Evolutionary conservation across 169 alveolate genomes (phyloP), one percentile per base, ranked within the genome.

Genomic region (Cryptosporidium canis): DNA sequence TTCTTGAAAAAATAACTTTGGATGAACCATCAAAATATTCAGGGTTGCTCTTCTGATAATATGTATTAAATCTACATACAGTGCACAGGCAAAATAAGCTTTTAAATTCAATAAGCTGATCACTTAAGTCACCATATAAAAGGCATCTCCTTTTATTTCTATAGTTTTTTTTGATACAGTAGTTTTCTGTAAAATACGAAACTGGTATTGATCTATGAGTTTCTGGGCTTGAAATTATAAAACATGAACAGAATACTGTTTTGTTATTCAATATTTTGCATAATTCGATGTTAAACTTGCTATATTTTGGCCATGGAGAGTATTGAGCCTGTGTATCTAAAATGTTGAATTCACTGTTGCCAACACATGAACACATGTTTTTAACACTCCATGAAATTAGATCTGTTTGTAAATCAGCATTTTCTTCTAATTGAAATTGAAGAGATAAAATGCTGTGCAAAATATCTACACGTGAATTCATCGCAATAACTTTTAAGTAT

Each of bases 51-150:
- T 55, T 43, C 2, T 27, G 63, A 58, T 31, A 43, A 35, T 37
- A 39, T 6, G 55, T 9, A 14, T 39, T 41, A 77, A 16, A 56
- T 56, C 37, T 55, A 31, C 87, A 77, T 24, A 77, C 16, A n/a
- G 24, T 58, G 27, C 87, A 77, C 16, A 35, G 56, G 24, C 87
- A 77, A 39, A 53, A 77, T 0, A 61, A 45, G 41, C 39, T 56
- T 14, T 33, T 9, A 33, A 71, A 31, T 29, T 31, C 48, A 18
- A 18, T 31, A 14, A 51, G 45, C 14, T 11, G 3, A n/a, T 35
- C 68, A 12, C n/a, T 67, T 45, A 41, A 67, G 16, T 67, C 45
- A 16, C 83, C 44, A 8, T 27, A 47, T 67, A 67, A 14, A 12
- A 45, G 6, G 24, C 63, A 67, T 9, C 21, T 35, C n/a, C 45